These are phyloP conservation scores for Xenoacremonium recifei DNA, from an alignment of 2,329 filamentous ascomycete genomes.

Conservation along the genomic window DNA sequence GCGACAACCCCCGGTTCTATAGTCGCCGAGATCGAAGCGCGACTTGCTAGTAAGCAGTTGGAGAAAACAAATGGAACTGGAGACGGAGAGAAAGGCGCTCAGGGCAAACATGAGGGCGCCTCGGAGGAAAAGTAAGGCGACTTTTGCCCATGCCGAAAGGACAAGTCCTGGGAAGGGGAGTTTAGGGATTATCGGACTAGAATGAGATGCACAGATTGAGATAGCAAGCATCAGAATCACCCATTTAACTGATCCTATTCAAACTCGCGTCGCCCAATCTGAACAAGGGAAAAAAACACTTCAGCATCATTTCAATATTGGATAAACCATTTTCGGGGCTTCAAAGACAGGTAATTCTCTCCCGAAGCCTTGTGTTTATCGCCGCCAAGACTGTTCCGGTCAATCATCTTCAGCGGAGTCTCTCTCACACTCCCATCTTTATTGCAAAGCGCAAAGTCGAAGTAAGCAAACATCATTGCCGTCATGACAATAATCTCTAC, in stretches of 20 bases:
- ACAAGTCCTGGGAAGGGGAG: too few species aligned
- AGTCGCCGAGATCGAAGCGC: conserved; percentile 19
- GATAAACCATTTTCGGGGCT: not conserved
- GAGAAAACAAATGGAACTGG: too few species aligned
- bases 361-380: conserved; percentile 1
- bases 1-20: conserved; percentile 25
- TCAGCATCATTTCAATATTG: not conserved
- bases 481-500: conserved; percentile 50
- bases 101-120: too few species aligned
- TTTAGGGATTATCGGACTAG: too few species aligned
- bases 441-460: conserved; percentile 45
- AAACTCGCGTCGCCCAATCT: not conserved
- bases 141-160: too few species aligned
- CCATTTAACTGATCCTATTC: too few species aligned
- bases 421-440: conserved; percentile 29
- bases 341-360: conserved; percentile 1
- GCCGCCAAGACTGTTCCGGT: conserved; percentile 5
- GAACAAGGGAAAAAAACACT: not conserved
- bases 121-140: too few species aligned
- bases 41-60: not conserved
- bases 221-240: too few species aligned
- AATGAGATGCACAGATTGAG: too few species aligned
- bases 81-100: too few species aligned
- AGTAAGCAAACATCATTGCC: conserved; percentile 47
- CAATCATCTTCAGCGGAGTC: conserved; percentile 4